Conservation (phyloP, 1,139 yeast genomes). For the Hemisphaericaspora subhashii region DNA sequence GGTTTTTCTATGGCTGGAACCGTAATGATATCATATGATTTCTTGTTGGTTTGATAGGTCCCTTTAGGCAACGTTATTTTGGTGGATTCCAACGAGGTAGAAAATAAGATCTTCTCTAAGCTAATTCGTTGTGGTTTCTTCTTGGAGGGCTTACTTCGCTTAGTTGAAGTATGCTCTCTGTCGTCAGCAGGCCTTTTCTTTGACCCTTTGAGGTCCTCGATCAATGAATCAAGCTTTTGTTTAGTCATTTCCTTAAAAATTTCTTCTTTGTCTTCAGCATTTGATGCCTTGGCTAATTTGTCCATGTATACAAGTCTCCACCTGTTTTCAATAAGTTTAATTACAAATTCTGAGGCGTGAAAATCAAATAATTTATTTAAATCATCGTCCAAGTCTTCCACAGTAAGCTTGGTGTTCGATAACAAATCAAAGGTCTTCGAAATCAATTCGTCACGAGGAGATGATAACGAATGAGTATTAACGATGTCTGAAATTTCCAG, state of each 20-base stretch:
- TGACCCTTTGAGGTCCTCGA: conserved; percentile 27
- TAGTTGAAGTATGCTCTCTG: conserved; percentile 14
- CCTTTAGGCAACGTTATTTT: conserved; percentile 80
- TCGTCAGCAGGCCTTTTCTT: conserved; percentile 16
- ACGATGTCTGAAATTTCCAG: not conserved
- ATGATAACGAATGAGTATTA: not conserved
- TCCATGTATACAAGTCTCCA: conserved; percentile 56
- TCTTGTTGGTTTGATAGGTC: conserved; percentile 72
- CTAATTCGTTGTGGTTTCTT: conserved; percentile 61
- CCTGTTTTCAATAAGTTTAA: conserved; percentile 52
- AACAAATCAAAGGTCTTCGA: conserved; percentile 17
- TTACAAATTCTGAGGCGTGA: conserved; percentile 51
- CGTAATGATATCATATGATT: conserved; percentile 80
- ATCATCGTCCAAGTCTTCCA: conserved; percentile 50
- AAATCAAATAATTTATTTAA: conserved; percentile 52
- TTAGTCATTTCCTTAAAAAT: conserved; percentile 25
- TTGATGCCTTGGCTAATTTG: conserved; percentile 30
- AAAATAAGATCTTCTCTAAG: conserved; percentile 59
- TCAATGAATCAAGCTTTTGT: conserved; percentile 23
- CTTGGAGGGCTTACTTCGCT: conserved; percentile 8
- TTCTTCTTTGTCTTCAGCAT: conserved; percentile 22
- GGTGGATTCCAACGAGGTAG: conserved; percentile 63
- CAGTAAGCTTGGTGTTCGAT: conserved; percentile 23
- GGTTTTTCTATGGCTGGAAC: conserved; percentile 74
- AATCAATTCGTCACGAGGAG: not conserved